Conservation (phyloP, 768 basidiomycete species). For the Steccherinum ochraceum region DNA sequence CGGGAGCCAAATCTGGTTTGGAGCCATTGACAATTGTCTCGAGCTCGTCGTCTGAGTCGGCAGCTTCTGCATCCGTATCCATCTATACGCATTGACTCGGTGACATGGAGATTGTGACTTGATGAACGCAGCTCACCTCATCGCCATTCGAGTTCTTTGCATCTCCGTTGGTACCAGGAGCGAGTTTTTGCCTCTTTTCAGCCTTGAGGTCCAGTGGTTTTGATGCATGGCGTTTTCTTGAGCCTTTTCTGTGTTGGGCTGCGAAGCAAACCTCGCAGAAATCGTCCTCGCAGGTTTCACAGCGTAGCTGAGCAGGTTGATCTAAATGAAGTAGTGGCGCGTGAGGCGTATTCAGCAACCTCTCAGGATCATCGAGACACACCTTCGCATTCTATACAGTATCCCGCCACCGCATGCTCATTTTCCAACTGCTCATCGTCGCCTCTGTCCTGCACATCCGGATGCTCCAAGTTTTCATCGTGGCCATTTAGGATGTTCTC, state of each 20-base stretch:
- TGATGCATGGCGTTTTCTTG: slow-evolving; percentile 56
- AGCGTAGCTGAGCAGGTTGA: slow-evolving; percentile 73
- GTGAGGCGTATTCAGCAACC: too few relatives aligned
- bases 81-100: slow-evolving; percentile 16
- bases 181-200: slow-evolving; percentile 16
- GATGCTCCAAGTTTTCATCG: slow-evolving; percentile 58
- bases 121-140: slow-evolving; percentile 19
- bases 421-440: slow-evolving; percentile 12
- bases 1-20: slow-evolving; percentile 32
- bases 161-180: slow-evolving; percentile 9
- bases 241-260: slow-evolving; percentile 78
- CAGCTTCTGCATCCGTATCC: slow-evolving; percentile 33
- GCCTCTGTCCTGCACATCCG: slow-evolving; percentile 32
- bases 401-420: slow-evolving; percentile 50
- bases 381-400: slow-evolving; percentile 88
- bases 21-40: slow-evolving; percentile 18
- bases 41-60: slow-evolving; percentile 29
- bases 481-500: slow-evolving; percentile 64
- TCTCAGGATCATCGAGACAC: too few relatives aligned
- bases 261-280: slow-evolving; percentile 87
- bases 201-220: slow-evolving; percentile 34
- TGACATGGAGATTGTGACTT: slow-evolving; percentile 6
- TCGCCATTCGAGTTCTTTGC: slow-evolving; percentile 17
- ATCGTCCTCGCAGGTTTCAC: slow-evolving; percentile 63
- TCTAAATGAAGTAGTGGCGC: too few relatives aligned